Evolutionary conservation across 345 rosid species (phyloP).

Genomic region (Limnanthes douglasii): DNA sequence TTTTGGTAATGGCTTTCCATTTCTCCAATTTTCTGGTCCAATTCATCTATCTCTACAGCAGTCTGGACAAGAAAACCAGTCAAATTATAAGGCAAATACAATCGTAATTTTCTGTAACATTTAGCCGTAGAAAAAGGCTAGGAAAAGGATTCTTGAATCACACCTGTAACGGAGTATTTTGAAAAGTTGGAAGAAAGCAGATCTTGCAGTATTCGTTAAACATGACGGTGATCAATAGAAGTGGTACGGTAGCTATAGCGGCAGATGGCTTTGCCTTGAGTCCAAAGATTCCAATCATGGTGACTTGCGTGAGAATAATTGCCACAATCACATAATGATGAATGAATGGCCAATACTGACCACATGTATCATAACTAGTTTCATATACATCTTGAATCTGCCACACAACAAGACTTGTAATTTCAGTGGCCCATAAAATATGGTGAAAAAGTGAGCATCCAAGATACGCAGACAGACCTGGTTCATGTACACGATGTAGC

Average conservation of each 20-base stretch:
- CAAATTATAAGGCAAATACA: neutral
- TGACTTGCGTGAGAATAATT: conserved; percentile 82
- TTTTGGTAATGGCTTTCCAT: conserved; percentile 25
- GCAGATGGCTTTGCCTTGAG: conserved; percentile 86
- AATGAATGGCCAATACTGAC: conserved; percentile 63
- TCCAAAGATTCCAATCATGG: conserved; percentile 84
- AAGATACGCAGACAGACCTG: too few species aligned
- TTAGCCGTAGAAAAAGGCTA: neutral
- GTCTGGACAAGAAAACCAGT: conserved; percentile 25
- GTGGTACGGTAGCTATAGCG: conserved; percentile 62
- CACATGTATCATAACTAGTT: conserved; percentile 59
- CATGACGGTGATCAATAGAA: conserved; percentile 43
- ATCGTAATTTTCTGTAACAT: neutral
- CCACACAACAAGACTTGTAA: too few species aligned
- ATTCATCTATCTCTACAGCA: conserved; percentile 60
- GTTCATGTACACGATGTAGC: conserved; percentile 65
- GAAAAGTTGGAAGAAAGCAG: conserved; percentile 74
- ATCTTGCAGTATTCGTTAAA: conserved; percentile 87
- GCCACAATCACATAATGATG: conserved; percentile 58
- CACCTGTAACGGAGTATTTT: conserved; percentile 44
- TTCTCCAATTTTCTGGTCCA: conserved; percentile 31
- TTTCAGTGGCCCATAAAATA: too few species aligned
- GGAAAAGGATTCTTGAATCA: too few species aligned
- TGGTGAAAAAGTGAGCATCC: too few species aligned
- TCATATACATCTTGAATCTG: conserved; percentile 78